Evolutionary conservation across 371 early-diverging fungal genomes (phyloP).

Genomic region (Rhizopus microsporus): DNA sequence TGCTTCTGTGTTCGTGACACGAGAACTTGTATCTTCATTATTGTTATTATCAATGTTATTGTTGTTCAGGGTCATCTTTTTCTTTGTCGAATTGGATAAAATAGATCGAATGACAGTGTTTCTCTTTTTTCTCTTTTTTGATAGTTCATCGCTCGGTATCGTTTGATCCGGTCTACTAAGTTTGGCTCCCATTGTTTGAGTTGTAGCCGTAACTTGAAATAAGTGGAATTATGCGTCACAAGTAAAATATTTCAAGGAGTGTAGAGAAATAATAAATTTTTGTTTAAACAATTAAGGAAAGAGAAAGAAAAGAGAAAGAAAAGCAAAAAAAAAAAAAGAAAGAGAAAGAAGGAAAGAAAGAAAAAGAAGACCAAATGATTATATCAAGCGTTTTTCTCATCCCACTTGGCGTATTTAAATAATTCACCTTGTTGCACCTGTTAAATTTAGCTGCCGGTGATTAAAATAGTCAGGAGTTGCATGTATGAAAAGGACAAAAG

Average conservation of each 20-base stretch:
- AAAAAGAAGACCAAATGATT: constrained; percentile 2
- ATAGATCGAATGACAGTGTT: background rate
- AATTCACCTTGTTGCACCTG: too few species aligned
- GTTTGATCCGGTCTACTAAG: constrained; percentile 6
- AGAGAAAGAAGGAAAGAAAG: constrained; percentile 3
- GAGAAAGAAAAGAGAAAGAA: constrained; percentile 8
- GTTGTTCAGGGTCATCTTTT: background rate
- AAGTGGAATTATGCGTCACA: background rate
- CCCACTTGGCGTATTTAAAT: too few species aligned
- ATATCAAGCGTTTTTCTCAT: constrained; percentile 5
- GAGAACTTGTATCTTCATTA: background rate
- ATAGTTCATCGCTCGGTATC: constrained; percentile 10
- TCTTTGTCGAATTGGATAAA: constrained; percentile 1
- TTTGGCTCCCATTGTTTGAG: too few species aligned
- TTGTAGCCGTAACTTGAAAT: constrained; percentile 3
- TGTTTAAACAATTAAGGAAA: background rate
- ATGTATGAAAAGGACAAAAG: too few species aligned
- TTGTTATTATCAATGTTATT: background rate
- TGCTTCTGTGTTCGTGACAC: constrained; percentile 6
- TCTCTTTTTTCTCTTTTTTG: constrained; percentile 6
- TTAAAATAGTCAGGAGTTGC: too few species aligned
- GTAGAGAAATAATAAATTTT: constrained; percentile 1
- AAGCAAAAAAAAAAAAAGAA: constrained; percentile 2
- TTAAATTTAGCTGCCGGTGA: too few species aligned
- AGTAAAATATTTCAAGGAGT: constrained; percentile 4